phyloP scores from a whole-genome alignment of 2,329 filamentous ascomycete genomes.

The Alternaria longipes region DNA sequence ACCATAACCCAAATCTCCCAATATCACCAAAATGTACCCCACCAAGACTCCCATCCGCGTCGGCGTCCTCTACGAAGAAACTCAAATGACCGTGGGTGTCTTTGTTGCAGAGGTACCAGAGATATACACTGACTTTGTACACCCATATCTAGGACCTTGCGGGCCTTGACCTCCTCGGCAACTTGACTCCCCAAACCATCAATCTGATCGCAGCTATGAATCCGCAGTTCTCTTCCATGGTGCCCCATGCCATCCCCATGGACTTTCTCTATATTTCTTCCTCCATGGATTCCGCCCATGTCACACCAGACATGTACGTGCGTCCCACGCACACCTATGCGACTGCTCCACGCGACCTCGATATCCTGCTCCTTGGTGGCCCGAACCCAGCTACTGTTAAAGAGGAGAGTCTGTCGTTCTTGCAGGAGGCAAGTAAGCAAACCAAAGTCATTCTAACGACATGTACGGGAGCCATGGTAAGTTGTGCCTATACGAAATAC shows the following conservation, averaged over 20 bases:
- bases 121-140: background rate
- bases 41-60: slow-evolving; percentile 47
- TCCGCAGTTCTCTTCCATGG: slow-evolving; percentile 24
- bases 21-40: background rate
- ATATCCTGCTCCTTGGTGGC: slow-evolving; percentile 54
- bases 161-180: slow-evolving; percentile 54
- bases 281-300: slow-evolving; percentile 42
- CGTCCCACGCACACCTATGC: slow-evolving; percentile 54
- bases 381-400: slow-evolving; percentile 44
- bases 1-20: background rate
- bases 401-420: slow-evolving; percentile 47
- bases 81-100: slow-evolving; percentile 43
- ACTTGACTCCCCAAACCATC: slow-evolving; percentile 43
- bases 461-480: slow-evolving; percentile 47
- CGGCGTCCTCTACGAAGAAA: slow-evolving; percentile 52
- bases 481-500: too few species aligned
- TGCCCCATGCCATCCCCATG: slow-evolving; percentile 39
- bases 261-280: slow-evolving; percentile 54
- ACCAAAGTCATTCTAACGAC: slow-evolving; percentile 52
- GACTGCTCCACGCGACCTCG: slow-evolving; percentile 53
- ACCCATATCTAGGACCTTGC: slow-evolving; percentile 42
- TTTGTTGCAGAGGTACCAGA: background rate
- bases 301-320: slow-evolving; percentile 46
- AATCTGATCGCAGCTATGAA: slow-evolving; percentile 23
- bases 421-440: slow-evolving; percentile 49